A percentile compares a stretch with the other conserved stretches of the same genome.
Conservation (phyloP, 1,284 basidiomycete genomes). For the Ustilago hordei region DNA sequence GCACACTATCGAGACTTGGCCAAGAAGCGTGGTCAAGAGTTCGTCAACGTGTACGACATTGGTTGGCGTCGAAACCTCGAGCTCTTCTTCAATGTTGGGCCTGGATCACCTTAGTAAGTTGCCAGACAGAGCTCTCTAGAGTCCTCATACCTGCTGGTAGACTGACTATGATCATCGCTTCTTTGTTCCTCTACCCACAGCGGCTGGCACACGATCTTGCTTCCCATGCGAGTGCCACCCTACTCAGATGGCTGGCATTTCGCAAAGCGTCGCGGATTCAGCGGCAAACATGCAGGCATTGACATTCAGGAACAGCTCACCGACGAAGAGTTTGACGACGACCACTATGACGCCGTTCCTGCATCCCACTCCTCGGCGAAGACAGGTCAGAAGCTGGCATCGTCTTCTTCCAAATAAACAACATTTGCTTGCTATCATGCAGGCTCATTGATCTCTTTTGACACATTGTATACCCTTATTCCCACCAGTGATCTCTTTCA, state of each 20-base stretch:
- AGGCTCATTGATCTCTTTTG: background rate
- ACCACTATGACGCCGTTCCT: slow-evolving; percentile 19
- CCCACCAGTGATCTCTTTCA: background rate
- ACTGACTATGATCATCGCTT: background rate
- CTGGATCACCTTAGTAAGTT: slow-evolving; percentile 62
- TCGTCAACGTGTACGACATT: slow-evolving; percentile 91
- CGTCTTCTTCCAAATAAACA: background rate
- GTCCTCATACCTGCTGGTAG: background rate
- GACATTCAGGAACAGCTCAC: slow-evolving; percentile 73
- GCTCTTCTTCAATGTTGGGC: slow-evolving; percentile 89
- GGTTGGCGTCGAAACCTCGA: slow-evolving; percentile 80
- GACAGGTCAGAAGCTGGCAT: background rate
- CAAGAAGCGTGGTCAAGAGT: slow-evolving; percentile 75
- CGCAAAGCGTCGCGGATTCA: slow-evolving; percentile 77
- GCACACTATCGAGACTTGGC: slow-evolving; percentile 80
- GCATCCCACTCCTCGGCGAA: background rate
- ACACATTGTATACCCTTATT: slow-evolving; percentile 2
- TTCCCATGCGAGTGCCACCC: slow-evolving; percentile 84
- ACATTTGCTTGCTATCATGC: background rate
- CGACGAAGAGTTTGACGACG: slow-evolving; percentile 70
- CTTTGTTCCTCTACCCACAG: slow-evolving; percentile 70
- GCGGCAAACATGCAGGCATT: slow-evolving; percentile 70
- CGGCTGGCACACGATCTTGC: slow-evolving; percentile 79
- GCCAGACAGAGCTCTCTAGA: background rate
- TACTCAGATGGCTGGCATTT: slow-evolving; percentile 87